Base-by-base conservation (phyloP, 2,329 filamentous ascomycete genomes). In the Cytospora schulzeri region DNA sequence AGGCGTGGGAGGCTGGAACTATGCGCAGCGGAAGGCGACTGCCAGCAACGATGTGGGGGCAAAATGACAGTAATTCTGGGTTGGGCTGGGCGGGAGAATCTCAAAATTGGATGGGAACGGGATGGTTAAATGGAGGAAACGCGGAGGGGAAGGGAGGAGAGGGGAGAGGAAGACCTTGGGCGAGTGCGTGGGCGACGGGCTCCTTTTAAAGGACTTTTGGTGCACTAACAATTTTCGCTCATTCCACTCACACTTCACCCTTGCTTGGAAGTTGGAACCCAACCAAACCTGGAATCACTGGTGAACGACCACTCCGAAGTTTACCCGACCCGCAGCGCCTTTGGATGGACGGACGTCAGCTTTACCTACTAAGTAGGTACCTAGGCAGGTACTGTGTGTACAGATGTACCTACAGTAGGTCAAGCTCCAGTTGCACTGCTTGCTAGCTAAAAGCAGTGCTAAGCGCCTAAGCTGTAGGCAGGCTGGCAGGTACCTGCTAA, bases 211-310 rank as follows among this genome's bases (percentile, higher is more conserved):
- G 48, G 28, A 31, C 24, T 53, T 45, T 56, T 59, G 45, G 50
- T 60, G 63, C 64, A 64, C 52, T 60, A 57, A 60, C 57, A 60
- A 62, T 62, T 62, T 56, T 52, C n/a, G n/a, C 45, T 19, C 45
- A 48, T 48, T 24, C 45, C 45, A 48, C 15, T 33, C 28, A 22
- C 28, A 14, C 33, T 35, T 35, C 33, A 12, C 12, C 2, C 33
- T 35, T 29, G 5, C 57, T 29, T 26, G 28, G 22, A 29, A n/a
- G 24, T 15, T 48, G 7, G 45, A 24, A 22, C 38, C 17, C 17
- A 17, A 12, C 41, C 9, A 1, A 48, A 22, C 3, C n/a, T n/a
- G n/a, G n/a, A 19, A 2, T n/a, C 12, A 24, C 41, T 48, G 41
- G 26, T 38, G 9, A 22, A 26, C 57, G 52, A 52, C 31, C 45